A percentile compares a stretch with the other conserved stretches of the same genome.
phyloP scores from a whole-genome alignment of 345 rosid genomes.

The Odontarrhena argentea region DNA sequence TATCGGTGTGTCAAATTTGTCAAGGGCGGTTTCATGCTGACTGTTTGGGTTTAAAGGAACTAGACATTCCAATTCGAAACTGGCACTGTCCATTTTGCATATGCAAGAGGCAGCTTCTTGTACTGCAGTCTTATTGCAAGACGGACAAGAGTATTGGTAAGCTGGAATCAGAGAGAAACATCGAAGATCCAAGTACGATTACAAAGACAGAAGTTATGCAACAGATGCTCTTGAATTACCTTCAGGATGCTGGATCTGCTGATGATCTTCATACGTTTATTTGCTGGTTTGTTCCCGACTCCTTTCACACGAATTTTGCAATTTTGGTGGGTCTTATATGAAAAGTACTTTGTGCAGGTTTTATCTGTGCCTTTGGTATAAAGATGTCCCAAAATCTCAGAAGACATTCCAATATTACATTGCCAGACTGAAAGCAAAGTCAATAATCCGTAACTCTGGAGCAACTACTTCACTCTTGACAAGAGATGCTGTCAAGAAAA shows the following conservation, averaged over 20 bases:
- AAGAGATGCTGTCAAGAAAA: constrained; percentile 80
- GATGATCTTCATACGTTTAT: constrained; percentile 82
- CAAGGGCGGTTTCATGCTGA: constrained; percentile 79
- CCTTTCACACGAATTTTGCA: constrained; percentile 15
- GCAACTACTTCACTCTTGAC: constrained; percentile 55
- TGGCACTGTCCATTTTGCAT: constrained; percentile 86
- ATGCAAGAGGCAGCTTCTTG: constrained; percentile 83
- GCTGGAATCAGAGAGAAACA: constrained; percentile 41
- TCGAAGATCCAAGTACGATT: constrained; percentile 50
- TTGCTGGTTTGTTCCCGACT: constrained; percentile 67
- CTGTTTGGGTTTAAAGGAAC: constrained; percentile 87
- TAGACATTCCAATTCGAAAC: constrained; percentile 62
- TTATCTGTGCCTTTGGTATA: constrained; percentile 90
- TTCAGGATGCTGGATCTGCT: constrained; percentile 76
- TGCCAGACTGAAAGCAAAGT: constrained; percentile 80
- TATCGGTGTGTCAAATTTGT: constrained; percentile 80
- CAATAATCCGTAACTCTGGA: constrained; percentile 80
- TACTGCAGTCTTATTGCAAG: constrained; percentile 75
- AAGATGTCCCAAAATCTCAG: constrained; percentile 81
- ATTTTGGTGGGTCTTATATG: constrained; percentile 35
- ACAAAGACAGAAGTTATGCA: constrained; percentile 75
- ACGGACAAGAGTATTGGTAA: constrained; percentile 52
- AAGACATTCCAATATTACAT: constrained; percentile 66
- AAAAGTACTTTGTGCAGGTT: constrained; percentile 63
- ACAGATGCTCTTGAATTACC: constrained; percentile 88